These are phyloP conservation scores for Platanthera guangdongensis DNA, from an alignment of 106 monocot species.

Conservation along the genomic window DNA sequence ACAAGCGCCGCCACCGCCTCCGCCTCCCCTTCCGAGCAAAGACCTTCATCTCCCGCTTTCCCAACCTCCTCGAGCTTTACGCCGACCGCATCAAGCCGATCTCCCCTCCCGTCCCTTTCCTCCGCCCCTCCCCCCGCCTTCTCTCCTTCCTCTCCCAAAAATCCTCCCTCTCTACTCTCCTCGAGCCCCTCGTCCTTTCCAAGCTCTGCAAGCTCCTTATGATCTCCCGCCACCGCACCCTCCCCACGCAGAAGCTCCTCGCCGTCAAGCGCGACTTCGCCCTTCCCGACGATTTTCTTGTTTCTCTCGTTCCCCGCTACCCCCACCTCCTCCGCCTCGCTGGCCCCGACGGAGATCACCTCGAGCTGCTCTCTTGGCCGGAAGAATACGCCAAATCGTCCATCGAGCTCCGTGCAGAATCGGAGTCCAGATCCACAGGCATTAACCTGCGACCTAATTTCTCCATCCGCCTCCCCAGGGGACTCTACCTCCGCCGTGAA, in stretches of 20 bases:
- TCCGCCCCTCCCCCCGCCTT: conserved; percentile 45
- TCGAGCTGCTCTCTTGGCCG: conserved; percentile 63
- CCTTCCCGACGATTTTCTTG: conserved; percentile 61
- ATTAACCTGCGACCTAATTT: conserved; percentile 70
- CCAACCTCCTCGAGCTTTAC: conserved; percentile 57
- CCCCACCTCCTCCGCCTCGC: conserved; percentile 32
- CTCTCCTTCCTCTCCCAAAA: conserved; percentile 35
- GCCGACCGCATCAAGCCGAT: conserved; percentile 42
- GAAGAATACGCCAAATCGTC: conserved; percentile 52
- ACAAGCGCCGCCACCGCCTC: conserved; percentile 69
- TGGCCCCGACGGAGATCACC: conserved; percentile 24
- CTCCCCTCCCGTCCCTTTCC: conserved; percentile 47
- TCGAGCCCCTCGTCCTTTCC: conserved; percentile 28
- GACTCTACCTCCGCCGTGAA: conserved; percentile 69
- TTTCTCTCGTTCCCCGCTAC: conserved; percentile 38
- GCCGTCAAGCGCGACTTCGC: conserved; percentile 71
- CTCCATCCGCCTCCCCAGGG: conserved; percentile 42
- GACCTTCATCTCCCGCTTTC: conserved; percentile 66
- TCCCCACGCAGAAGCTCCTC: conserved; percentile 49
- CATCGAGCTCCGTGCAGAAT: conserved; percentile 46
- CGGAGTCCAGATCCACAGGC: conserved; percentile 47
- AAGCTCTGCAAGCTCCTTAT: conserved; percentile 82
- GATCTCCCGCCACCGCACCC: conserved; percentile 49
- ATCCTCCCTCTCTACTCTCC: conserved; percentile 16
- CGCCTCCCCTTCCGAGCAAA: conserved; percentile 37